A percentile compares a stretch with the other conserved stretches of the same genome.
Conservation (phyloP, 176 grass and related monocot species). For the Calamus simplicifolius region DNA sequence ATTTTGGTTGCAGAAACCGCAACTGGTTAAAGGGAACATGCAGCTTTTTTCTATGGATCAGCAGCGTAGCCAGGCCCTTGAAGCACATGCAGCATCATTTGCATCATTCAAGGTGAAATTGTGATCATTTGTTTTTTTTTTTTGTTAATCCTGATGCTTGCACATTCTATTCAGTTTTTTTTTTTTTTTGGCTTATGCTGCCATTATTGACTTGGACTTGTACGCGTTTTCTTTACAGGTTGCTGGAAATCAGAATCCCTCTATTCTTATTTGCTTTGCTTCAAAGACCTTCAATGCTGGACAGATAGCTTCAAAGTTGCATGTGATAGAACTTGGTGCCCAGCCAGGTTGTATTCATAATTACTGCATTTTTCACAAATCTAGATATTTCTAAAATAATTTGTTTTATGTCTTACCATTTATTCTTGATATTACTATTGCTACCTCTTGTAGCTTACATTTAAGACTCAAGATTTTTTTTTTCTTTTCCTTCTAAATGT, state of each 20-base stretch:
- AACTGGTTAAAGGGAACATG: slow-evolving; percentile 96
- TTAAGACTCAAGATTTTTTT: too few relatives aligned
- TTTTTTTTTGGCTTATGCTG: slow-evolving; percentile 3
- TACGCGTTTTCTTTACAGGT: slow-evolving; percentile 31
- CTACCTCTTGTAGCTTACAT: too few relatives aligned
- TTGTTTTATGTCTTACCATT: too few relatives aligned
- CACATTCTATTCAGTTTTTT: background rate
- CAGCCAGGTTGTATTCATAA: slow-evolving; percentile 35
- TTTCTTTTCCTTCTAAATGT: too few relatives aligned
- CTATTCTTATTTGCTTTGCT: slow-evolving; percentile 85
- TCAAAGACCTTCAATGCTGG: slow-evolving; percentile 86
- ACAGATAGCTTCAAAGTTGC: slow-evolving; percentile 80
- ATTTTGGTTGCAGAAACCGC: slow-evolving; percentile 59
- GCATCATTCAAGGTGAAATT: slow-evolving; percentile 65
- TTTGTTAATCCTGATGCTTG: slow-evolving; percentile 2
- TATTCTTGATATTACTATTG: too few relatives aligned
- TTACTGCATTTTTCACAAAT: too few relatives aligned
- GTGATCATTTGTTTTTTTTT: background rate
- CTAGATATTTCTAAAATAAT: too few relatives aligned
- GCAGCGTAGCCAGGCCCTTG: slow-evolving; percentile 96
- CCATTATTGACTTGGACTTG: background rate
- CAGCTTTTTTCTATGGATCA: slow-evolving; percentile 97
- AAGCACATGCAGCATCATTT: slow-evolving; percentile 96
- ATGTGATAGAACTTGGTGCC: slow-evolving; percentile 92
- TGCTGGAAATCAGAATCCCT: slow-evolving; percentile 81